phyloP scores from a whole-genome alignment of 2,329 filamentous ascomycete species.

The Cercospora sesami region DNA sequence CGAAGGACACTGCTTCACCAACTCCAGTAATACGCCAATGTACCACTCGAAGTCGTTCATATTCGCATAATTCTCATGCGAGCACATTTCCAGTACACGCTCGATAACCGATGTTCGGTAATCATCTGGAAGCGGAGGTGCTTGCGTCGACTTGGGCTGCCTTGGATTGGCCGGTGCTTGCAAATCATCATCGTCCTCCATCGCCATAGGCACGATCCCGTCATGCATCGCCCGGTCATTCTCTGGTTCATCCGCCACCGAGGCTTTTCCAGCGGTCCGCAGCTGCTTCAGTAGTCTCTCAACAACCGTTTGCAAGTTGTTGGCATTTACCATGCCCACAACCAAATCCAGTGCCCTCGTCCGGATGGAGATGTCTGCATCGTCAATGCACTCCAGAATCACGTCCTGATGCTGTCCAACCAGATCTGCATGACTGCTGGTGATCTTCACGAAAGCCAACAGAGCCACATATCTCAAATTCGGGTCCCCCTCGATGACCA shows the following conservation, averaged over 20 bases:
- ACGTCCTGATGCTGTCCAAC: conserved; percentile 94
- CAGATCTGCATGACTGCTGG: conserved; percentile 79
- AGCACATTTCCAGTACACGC: conserved; percentile 84
- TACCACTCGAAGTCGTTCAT: conserved; percentile 97
- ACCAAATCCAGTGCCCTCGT: conserved; percentile 89
- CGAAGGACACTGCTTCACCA: conserved; percentile 69
- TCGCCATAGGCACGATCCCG: conserved; percentile 52
- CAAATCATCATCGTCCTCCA: conserved; percentile 59
- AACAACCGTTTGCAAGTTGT: conserved; percentile 81
- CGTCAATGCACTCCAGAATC: conserved; percentile 93
- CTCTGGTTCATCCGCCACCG: conserved; percentile 47
- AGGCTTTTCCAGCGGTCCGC: conserved; percentile 60
- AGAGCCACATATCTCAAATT: conserved; percentile 98
- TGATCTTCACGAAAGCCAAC: conserved; percentile 93
- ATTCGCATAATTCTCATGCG: conserved; percentile 81
- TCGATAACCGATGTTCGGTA: conserved; percentile 82
- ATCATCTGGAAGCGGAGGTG: conserved; percentile 73
- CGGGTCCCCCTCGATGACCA: conserved; percentile 87
- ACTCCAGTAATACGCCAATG: conserved; percentile 81
- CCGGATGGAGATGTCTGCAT: conserved; percentile 91
- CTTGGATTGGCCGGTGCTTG: conserved; percentile 56
- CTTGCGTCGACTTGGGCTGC: conserved; percentile 50
- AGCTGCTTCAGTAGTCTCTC: conserved; percentile 86
- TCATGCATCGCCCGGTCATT: conserved; percentile 49
- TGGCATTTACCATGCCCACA: conserved; percentile 86